phyloP scores from a whole-genome alignment of 2,329 filamentous ascomycete genomes.

The Fusarium bactridioides region DNA sequence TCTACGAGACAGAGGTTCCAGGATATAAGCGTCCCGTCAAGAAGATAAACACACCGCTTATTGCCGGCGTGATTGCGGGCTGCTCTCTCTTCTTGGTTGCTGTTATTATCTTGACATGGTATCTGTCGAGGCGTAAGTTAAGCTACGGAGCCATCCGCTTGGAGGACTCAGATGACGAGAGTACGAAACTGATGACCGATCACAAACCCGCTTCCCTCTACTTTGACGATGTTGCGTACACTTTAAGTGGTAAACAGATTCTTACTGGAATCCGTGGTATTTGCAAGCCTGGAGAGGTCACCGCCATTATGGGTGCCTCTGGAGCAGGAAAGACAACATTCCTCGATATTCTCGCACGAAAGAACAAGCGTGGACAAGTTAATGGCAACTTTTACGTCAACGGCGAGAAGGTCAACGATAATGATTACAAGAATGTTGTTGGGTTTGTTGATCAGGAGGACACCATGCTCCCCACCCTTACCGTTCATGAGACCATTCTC shows the following conservation, averaged over 20 bases:
- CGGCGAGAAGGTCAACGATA: conserved; percentile 84
- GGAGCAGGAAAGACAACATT: conserved; percentile 98
- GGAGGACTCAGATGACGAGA: conserved; percentile 90
- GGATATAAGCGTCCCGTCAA: conserved; percentile 90
- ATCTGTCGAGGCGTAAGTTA: conserved; percentile 78
- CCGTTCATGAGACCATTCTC: conserved; percentile 96
- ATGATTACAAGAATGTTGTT: conserved; percentile 89
- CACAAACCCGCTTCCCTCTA: conserved; percentile 90
- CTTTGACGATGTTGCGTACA: conserved; percentile 88
- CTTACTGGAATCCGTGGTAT: conserved; percentile 81
- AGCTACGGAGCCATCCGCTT: conserved; percentile 79
- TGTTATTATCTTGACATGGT: conserved; percentile 85
- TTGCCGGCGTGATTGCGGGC: conserved; percentile 89
- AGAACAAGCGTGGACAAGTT: conserved; percentile 89
- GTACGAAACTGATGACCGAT: conserved; percentile 84
- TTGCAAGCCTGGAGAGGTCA: conserved; percentile 93
- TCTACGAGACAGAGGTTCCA: conserved; percentile 91
- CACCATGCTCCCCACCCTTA: conserved; percentile 93
- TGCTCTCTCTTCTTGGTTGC: conserved; percentile 89
- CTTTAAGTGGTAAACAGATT: conserved; percentile 87
- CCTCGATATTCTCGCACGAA: conserved; percentile 91
- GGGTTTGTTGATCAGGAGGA: conserved; percentile 99
- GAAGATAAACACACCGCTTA: conserved; percentile 95
- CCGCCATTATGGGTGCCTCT: conserved; percentile 97
- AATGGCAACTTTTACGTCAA: conserved; percentile 90